phyloP scores from a whole-genome alignment of 805 yeast species.

The Zygosaccharomyces kombuchaensis region DNA sequence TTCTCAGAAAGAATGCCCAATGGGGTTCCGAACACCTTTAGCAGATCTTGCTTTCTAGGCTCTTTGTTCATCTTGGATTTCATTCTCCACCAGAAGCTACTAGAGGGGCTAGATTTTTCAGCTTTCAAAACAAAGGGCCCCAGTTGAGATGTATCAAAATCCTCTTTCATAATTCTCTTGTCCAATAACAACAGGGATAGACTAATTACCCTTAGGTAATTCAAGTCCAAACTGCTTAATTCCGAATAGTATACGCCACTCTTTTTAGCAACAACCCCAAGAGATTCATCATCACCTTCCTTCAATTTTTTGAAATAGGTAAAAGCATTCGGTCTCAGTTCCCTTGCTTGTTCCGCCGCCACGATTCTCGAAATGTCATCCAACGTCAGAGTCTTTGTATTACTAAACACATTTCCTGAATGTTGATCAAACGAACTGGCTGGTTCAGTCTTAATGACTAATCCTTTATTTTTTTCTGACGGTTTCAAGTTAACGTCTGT shows the following conservation, averaged over 20 bases:
- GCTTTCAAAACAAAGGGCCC: conserved; percentile 70
- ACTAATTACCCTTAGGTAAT: conserved; percentile 54
- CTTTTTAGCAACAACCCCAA: conserved; percentile 17
- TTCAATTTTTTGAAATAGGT: conserved; percentile 58
- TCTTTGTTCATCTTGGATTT: conserved; percentile 29
- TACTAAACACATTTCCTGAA: conserved; percentile 48
- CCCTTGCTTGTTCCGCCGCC: conserved; percentile 94
- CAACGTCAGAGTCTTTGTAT: conserved; percentile 80
- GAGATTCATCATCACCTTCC: conserved; percentile 28
- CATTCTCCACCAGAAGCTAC: conserved; percentile 31
- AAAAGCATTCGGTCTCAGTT: conserved; percentile 87
- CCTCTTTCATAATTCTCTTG: conserved; percentile 19
- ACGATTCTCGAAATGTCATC: conserved; percentile 97
- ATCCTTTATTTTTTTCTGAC: conserved; percentile 28
- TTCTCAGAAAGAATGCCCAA: conserved; percentile 60
- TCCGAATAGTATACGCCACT: conserved; percentile 59
- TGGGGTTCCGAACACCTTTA: conserved; percentile 72
- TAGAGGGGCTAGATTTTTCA: conserved; percentile 38
- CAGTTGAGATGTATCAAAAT: conserved; percentile 5
- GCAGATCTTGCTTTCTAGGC: conserved; percentile 20
- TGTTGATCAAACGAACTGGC: conserved; percentile 44
- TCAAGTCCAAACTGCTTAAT: conserved; percentile 36
- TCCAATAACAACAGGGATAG: conserved; percentile 34
- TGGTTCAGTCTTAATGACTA: conserved; percentile 33
- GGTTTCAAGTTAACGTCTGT: conserved; percentile 21